Evolutionary conservation across 352 stramenopile genomes (phyloP).

Genomic region (Phytophthora crassamura): DNA sequence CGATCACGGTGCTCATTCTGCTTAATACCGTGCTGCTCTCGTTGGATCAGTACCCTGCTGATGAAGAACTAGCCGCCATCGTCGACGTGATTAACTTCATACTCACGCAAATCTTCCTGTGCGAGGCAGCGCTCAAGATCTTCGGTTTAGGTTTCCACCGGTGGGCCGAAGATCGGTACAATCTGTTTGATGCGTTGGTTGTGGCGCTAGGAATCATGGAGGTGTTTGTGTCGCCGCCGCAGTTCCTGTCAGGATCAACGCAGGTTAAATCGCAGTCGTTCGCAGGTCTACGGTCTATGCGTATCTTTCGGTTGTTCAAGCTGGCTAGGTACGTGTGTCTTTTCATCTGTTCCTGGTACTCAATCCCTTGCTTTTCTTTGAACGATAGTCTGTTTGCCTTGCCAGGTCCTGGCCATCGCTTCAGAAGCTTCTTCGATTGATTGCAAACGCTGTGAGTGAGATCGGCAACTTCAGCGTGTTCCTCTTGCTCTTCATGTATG

Average conservation of each 20-base stretch:
- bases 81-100: conserved; percentile 71
- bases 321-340: conserved; percentile 59
- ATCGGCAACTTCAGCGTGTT: conserved; percentile 93
- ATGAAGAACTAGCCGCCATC: conserved; percentile 32
- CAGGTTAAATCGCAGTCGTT: conserved; percentile 42
- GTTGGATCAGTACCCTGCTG: conserved; percentile 76
- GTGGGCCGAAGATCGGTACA: conserved; percentile 76
- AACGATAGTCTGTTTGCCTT: conserved; percentile 62
- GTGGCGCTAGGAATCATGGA: conserved; percentile 54
- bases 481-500: conserved; percentile 94
- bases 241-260: conserved; percentile 22
- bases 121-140: conserved; percentile 74
- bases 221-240: conserved; percentile 46
- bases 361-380: neutral
- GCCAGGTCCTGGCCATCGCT: conserved; percentile 90
- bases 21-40: conserved; percentile 87
- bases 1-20: conserved; percentile 67
- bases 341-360: neutral
- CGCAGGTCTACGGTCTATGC: conserved; percentile 85
- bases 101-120: conserved; percentile 56
- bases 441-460: conserved; percentile 89
- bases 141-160: conserved; percentile 55
- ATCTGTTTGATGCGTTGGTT: conserved; percentile 85
- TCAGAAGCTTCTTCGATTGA: conserved; percentile 90
- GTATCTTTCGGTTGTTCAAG: conserved; percentile 93